phyloP scores from a whole-genome alignment of 225 moss, liverwort and hornwort genomes.

The Climacium dendroides region DNA sequence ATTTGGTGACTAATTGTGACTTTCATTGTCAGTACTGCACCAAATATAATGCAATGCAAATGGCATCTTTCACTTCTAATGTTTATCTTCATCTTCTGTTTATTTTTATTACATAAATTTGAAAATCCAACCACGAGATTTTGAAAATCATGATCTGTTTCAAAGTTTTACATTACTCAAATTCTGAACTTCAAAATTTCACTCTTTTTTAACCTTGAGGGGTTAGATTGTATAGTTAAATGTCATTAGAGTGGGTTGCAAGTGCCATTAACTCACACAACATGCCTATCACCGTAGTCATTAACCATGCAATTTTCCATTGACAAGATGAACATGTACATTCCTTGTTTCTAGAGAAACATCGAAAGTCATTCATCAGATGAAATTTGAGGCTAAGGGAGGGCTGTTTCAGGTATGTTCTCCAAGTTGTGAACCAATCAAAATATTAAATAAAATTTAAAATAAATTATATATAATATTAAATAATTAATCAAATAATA shows the following conservation, averaged over 20 bases:
- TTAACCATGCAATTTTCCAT: background rate
- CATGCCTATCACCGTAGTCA: fast-evolving
- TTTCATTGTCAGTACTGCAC: background rate
- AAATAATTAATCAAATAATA: too few species aligned
- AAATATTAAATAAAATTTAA: too few species aligned
- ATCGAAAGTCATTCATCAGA: background rate
- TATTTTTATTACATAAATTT: background rate
- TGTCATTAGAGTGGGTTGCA: background rate
- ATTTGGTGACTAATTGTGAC: too few species aligned
- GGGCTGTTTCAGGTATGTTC: too few species aligned
- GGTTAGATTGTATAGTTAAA: background rate
- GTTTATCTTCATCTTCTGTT: background rate
- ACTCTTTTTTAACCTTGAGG: too few species aligned
- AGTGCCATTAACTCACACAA: background rate
- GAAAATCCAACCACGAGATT: background rate
- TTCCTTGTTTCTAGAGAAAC: fast-evolving
- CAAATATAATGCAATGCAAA: background rate
- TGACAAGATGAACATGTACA: background rate
- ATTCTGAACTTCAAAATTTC: background rate
- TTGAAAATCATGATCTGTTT: background rate
- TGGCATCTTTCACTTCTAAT: background rate
- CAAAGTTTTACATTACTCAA: background rate
- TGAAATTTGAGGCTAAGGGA: too few species aligned
- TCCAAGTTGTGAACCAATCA: too few species aligned
- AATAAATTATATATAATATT: too few species aligned